Percentiles rank a stretch among this genome's conserved stretches.
These are phyloP conservation scores for Thelonectria rubi DNA, from an alignment of 2,329 filamentous ascomycete genomes.

Conservation along the genomic window DNA sequence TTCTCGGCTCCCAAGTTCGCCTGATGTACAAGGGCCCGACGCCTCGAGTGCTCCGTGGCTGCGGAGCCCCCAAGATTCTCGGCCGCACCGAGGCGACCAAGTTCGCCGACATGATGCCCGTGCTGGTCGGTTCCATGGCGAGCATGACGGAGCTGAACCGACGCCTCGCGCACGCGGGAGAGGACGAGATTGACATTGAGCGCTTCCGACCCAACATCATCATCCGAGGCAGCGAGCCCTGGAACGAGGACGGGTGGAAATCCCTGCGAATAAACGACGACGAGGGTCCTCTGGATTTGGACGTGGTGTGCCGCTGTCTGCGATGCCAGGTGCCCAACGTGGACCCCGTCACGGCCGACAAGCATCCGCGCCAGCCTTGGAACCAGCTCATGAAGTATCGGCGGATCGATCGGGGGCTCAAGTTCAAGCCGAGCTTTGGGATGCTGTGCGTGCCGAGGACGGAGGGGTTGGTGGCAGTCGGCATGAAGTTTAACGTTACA, in stretches of 20 bases:
- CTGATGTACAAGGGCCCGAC: slow-evolving; percentile 71
- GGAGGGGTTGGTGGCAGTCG: slow-evolving; percentile 64
- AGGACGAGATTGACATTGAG: slow-evolving; percentile 64
- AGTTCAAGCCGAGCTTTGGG: slow-evolving; percentile 72
- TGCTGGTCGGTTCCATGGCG: slow-evolving; percentile 64
- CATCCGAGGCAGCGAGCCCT: slow-evolving; percentile 62
- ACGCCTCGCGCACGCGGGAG: slow-evolving; percentile 54
- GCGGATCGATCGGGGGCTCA: slow-evolving; percentile 66
- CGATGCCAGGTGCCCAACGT: slow-evolving; percentile 72
- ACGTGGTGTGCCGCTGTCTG: slow-evolving; percentile 67
- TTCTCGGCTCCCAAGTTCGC: slow-evolving; percentile 63
- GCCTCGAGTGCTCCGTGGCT: slow-evolving; percentile 62
- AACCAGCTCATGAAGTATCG: slow-evolving; percentile 68
- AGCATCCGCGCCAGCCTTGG: slow-evolving; percentile 69
- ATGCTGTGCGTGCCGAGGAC: slow-evolving; percentile 69
- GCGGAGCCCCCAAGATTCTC: slow-evolving; percentile 61
- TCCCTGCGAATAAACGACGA: slow-evolving; percentile 55
- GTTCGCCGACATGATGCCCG: slow-evolving; percentile 68
- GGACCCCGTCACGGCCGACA: slow-evolving; percentile 67
- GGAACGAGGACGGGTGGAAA: slow-evolving; percentile 73
- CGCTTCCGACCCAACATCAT: slow-evolving; percentile 72
- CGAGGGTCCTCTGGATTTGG: slow-evolving; percentile 52
- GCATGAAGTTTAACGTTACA: slow-evolving; percentile 66
- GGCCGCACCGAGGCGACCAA: slow-evolving; percentile 63
- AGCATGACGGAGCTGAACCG: slow-evolving; percentile 67